phyloP scores from a whole-genome alignment of 306 rosid species.

The Ormosia emarginata region DNA sequence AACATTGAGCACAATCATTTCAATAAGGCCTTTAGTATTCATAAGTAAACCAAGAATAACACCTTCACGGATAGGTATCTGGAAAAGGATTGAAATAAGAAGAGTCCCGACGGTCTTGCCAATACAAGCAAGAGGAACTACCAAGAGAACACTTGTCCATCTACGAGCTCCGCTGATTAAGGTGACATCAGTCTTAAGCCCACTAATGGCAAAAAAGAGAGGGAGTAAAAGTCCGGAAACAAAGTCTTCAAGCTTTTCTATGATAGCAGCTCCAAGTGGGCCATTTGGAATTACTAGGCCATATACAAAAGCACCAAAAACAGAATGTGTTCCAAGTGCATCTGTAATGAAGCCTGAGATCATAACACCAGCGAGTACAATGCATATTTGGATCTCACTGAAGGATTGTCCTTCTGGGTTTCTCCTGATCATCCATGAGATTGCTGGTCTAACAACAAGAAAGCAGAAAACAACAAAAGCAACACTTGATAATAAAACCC shows the following conservation, averaged over 20 bases:
- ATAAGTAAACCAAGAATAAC: slow-evolving; percentile 71
- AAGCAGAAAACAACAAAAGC: slow-evolving; percentile 48
- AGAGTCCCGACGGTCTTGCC: slow-evolving; percentile 72
- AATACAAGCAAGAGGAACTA: slow-evolving; percentile 42
- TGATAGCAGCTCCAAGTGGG: slow-evolving; percentile 66
- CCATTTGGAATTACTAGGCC: slow-evolving; percentile 79
- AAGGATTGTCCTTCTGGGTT: slow-evolving; percentile 75
- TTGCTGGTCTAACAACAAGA: slow-evolving; percentile 48
- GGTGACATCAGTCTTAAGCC: slow-evolving; percentile 61
- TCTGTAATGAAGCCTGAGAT: slow-evolving; percentile 73
- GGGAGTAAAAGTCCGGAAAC: slow-evolving; percentile 84
- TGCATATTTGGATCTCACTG: slow-evolving; percentile 54
- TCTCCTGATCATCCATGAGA: slow-evolving; percentile 53
- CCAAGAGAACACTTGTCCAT: slow-evolving; percentile 38
- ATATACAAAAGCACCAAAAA: slow-evolving; percentile 84
- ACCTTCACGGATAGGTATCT: slow-evolving; percentile 65
- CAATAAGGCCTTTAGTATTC: slow-evolving; percentile 87
- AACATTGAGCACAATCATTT: slow-evolving; percentile 72
- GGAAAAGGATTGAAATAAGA: slow-evolving; percentile 37
- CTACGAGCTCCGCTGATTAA: slow-evolving; percentile 5
- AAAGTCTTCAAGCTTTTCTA: slow-evolving; percentile 88
- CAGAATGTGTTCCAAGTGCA: slow-evolving; percentile 76
- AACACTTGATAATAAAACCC: slow-evolving; percentile 60
- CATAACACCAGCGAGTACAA: slow-evolving; percentile 74
- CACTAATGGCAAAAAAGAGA: slow-evolving; percentile 74